Base-by-base conservation (phyloP, 139 green algal species). In the Parachlorella kessleri region DNA sequence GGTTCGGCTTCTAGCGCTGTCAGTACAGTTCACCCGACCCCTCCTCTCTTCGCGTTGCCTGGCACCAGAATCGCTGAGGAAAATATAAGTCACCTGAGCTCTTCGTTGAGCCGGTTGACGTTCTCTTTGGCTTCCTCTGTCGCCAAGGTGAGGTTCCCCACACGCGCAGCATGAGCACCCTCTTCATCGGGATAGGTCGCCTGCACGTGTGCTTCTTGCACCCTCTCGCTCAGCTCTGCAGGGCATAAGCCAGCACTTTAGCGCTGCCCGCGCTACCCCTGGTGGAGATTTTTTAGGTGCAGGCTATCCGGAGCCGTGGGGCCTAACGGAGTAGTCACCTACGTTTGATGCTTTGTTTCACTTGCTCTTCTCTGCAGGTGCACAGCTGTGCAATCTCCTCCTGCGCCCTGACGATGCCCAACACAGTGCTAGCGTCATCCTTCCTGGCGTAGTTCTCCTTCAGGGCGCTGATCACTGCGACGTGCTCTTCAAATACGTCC, bases 401-500 rank as follows among this genome's bases (percentile, higher is more conserved):
- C 41, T 76, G 72, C 53, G 70, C 10, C 14, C 66, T 39, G 30
- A 81, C 59, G 18, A 87, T 38, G 1, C 35, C 53, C 6, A 41
- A 23, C 23, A 82, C 72, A 35, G 59, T 55, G 2, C 30, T 33
- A 21, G 77, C 72, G 33, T 84, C 82, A 6, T 82, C 81, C n/a
- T 35, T 54, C 40, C 70, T 70, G 8, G 38, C 54, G 28, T 87
- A 87, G 65, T 87, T 87, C 9, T 87, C 82, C 28, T 64, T 35
- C 23, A 87, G 71, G 28, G 82, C 82, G 2, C 2, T 33, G 38
- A 87, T 84, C 23, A 87, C 82, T 14, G 70, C 30, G 28, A 87
- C 42, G 53, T 87, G 82, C 53, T 87, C 82, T 10, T 70, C 42
- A n/a, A 87, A 87, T 35, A 75, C 36, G 37, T 79, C 79, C 53